A percentile compares a stretch with the other conserved stretches of the same genome.
phyloP scores from a whole-genome alignment of 345 rosid species.

The Pistacia integerrima region DNA sequence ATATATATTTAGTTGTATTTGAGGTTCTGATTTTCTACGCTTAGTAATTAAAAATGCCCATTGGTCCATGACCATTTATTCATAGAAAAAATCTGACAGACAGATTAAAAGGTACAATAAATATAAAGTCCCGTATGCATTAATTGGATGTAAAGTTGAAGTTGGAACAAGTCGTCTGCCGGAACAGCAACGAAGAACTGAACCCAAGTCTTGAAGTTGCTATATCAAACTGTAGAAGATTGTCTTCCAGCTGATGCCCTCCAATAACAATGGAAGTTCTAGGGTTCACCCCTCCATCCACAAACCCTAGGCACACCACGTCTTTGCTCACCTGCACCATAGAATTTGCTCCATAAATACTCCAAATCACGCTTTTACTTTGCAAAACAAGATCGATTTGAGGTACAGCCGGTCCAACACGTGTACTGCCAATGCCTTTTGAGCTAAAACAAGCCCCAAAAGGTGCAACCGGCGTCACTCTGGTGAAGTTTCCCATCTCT shows the following conservation, averaged over 20 bases:
- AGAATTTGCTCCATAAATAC: slow-evolving; percentile 19
- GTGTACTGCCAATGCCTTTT: neutral
- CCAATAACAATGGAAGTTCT: slow-evolving; percentile 29
- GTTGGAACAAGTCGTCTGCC: slow-evolving; percentile 12
- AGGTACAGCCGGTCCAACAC: slow-evolving; percentile 30
- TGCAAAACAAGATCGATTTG: slow-evolving; percentile 20
- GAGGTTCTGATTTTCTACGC: too few relatives aligned
- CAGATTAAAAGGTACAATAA: too few relatives aligned
- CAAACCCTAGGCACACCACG: slow-evolving; percentile 20
- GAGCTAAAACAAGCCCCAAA: slow-evolving; percentile 26
- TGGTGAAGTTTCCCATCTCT: too few relatives aligned
- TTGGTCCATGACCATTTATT: neutral
- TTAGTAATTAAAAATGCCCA: too few relatives aligned
- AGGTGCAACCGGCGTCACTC: slow-evolving; percentile 9
- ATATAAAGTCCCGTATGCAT: neutral
- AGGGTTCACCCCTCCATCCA: slow-evolving; percentile 25
- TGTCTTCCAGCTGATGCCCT: slow-evolving; percentile 30
- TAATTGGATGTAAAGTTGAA: slow-evolving; percentile 18
- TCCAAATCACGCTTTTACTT: slow-evolving; percentile 7
- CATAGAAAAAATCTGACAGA: neutral
- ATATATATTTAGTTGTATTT: too few relatives aligned
- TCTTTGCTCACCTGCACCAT: slow-evolving; percentile 16
- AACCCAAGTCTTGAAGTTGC: slow-evolving; percentile 32
- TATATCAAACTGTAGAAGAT: slow-evolving; percentile 33
- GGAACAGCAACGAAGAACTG: slow-evolving; percentile 15